phyloP scores from a whole-genome alignment of 192 early-diverging fungal species.

The Coemansia sp. region DNA sequence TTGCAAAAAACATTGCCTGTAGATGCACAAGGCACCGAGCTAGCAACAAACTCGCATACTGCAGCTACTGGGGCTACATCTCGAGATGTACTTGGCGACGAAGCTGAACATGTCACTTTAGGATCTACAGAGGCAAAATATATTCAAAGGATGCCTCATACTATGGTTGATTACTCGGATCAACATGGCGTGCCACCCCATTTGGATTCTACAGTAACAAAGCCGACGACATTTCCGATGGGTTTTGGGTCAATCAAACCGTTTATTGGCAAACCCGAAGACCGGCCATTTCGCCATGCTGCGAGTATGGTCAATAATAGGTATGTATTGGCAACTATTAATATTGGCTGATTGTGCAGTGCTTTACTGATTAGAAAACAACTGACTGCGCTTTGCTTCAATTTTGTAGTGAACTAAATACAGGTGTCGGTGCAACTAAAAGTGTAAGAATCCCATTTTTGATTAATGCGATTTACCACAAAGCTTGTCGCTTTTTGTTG shows the following conservation, averaged over 20 bases:
- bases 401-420: neutral
- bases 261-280: conserved; percentile 37
- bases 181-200: neutral
- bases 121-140: conserved; percentile 8
- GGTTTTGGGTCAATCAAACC: conserved; percentile 49
- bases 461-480: no score
- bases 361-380: neutral
- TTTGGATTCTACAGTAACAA: neutral
- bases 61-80: neutral
- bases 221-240: conserved; percentile 24
- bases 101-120: neutral
- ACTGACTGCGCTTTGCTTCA: no score
- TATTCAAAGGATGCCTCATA: conserved; percentile 14
- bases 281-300: conserved; percentile 13
- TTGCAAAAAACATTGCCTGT: neutral
- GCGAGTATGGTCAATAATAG: conserved; percentile 3
- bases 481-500: neutral
- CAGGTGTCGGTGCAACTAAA: neutral
- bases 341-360: neutral
- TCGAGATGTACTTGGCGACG: neutral
- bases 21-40: neutral
- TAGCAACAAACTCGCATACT: neutral
- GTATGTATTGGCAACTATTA: conserved; percentile 5
- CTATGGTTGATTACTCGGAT: conserved; percentile 16
- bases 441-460: neutral